Conservation (phyloP, 331 rosid species). For the Phaseolus coccineus region DNA sequence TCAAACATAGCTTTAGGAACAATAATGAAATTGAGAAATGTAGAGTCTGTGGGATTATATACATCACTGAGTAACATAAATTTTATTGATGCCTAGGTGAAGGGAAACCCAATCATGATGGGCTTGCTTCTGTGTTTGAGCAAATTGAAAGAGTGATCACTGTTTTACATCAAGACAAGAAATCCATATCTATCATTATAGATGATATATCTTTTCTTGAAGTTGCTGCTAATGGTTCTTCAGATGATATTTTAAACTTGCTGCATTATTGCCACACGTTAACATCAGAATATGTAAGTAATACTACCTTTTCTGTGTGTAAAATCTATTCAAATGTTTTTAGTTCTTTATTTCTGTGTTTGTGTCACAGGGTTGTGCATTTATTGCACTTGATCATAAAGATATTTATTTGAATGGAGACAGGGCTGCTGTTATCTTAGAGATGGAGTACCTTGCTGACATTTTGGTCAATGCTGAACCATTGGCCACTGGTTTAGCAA, state of each 20-base stretch:
- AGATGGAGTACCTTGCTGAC: constrained; percentile 85
- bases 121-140: constrained; percentile 72
- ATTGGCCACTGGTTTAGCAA: constrained; percentile 90
- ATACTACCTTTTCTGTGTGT: constrained; percentile 4
- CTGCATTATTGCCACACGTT: constrained; percentile 85
- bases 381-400: constrained; percentile 75
- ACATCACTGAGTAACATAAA: constrained; percentile 18
- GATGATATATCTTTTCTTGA: constrained; percentile 86
- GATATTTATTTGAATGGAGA: constrained; percentile 72
- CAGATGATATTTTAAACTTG: constrained; percentile 79
- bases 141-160: constrained; percentile 63
- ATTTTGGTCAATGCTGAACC: constrained; percentile 82
- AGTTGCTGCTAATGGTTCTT: constrained; percentile 83
- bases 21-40: constrained; percentile 15
- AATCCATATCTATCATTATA: constrained; percentile 62
- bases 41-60: constrained; percentile 26
- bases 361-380: constrained; percentile 72
- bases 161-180: constrained; percentile 59
- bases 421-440: constrained; percentile 66
- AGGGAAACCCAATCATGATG: constrained; percentile 53
- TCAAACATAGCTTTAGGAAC: neutral
- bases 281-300: constrained; percentile 76
- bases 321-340: constrained; percentile 1
- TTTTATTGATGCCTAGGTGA: constrained; percentile 55
- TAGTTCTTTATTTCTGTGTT: constrained; percentile 40